These are phyloP conservation scores for Vachellia collinsii DNA, from an alignment of 306 rosid species.

Conservation along the genomic window DNA sequence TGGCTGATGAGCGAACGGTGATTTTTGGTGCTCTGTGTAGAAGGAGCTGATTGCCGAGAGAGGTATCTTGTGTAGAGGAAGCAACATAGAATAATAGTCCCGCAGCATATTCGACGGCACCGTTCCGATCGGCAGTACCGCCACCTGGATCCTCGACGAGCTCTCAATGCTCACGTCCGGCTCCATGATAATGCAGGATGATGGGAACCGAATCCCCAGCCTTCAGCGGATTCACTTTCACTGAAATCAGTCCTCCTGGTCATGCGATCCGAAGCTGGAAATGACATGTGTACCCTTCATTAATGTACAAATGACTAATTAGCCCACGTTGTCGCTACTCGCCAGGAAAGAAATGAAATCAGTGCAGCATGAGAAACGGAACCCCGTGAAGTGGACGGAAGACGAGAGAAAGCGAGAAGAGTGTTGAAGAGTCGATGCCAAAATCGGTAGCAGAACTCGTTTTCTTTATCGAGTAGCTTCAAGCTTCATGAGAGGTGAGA, in stretches of 20 bases:
- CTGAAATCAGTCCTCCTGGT: not conserved
- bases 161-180: conserved; percentile 95
- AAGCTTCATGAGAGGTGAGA: not conserved
- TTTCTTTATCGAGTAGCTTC: not conserved
- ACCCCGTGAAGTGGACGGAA: no score
- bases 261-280: not conserved
- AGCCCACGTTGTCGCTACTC: not conserved
- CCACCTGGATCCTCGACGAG: conserved; percentile 80
- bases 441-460: not conserved
- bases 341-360: no score
- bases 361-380: not conserved
- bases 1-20: conserved; percentile 87
- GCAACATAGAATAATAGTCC: conserved; percentile 81
- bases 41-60: conserved; percentile 87
- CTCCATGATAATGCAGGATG: conserved; percentile 56
- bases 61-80: conserved; percentile 75
- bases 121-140: conserved; percentile 85
- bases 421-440: not conserved
- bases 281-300: conserved; percentile 14
- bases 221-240: not conserved
- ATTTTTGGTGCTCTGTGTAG: conserved; percentile 94
- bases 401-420: no score
- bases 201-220: not conserved
- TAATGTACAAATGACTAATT: not conserved
- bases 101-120: conserved; percentile 67